Evolutionary conservation across 2,329 filamentous ascomycete genomes (phyloP), one percentile per base, ranked within the genome.

Genomic region (Pseudogymnoascus sp.): DNA sequence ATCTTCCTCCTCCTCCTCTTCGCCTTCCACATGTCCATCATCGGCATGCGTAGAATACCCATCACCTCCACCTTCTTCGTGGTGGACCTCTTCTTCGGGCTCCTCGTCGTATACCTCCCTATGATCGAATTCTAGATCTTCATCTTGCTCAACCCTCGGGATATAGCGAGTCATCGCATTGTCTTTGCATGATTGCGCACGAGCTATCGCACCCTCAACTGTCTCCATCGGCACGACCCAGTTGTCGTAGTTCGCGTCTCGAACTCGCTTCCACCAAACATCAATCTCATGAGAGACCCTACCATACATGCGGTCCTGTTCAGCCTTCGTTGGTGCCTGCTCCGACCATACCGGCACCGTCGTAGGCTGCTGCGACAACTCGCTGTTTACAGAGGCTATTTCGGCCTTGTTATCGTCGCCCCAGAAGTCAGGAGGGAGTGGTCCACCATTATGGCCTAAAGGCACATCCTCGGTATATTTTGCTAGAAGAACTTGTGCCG

Each of bases 1-100:
- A 61, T 87, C 84, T 12, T 82, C 82, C 55, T 87, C 85, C 60
- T 88, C 86, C n/a, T 84, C 81, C 40, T 88, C 85, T 61, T 86
- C 82, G 21, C 83, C 79, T 21, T 78, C 77, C 27, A 80, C 79
- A 58, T 80, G 77, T 67, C 78, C 72, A 65, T 75, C 73, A 31
- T 71, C 74, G 36, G 73, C 72, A 33, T 79, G 66, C 18, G 68
- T 66, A 4, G 68, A 71, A 36, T 65, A 75, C 58, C 78, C 76
- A 61, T 82, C 81, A 62, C 80, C 76, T 52, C 81, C 79, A 62
- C 80, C 76, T 55, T 81, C 79, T 33, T 81, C 77, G 10, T 78
- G 75, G 60, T 78, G 67, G 33, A 68, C 45, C 27, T 77, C 75
- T 45, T 79, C 78, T 64, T 80, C 78, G 10, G 48, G 29, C 48